These are phyloP conservation scores for Limonium bicolor DNA, from an alignment of 148 eudicot genomes.

Conservation along the genomic window DNA sequence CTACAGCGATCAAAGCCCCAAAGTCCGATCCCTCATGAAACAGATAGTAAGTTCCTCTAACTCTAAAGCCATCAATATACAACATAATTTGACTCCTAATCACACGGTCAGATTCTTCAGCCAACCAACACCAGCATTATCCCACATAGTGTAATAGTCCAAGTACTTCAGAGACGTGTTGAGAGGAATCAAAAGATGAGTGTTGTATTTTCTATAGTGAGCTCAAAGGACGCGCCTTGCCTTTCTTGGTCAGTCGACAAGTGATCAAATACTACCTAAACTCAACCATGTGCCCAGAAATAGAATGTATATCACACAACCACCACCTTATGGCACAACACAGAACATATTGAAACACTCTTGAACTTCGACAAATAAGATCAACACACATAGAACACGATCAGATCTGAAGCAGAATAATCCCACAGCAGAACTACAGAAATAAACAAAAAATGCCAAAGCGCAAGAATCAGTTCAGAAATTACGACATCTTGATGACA, in stretches of 20 bases:
- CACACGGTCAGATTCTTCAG: background rate
- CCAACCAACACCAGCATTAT: background rate
- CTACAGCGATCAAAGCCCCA: no score
- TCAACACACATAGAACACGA: background rate
- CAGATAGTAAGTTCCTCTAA: no score
- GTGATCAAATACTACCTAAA: no score
- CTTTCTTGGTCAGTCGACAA: no score
- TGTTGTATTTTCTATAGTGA: no score
- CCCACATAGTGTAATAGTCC: no score
- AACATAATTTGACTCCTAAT: background rate
- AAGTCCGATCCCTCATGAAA: no score
- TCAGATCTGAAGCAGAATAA: background rate
- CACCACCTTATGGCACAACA: background rate
- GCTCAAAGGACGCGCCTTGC: no score
- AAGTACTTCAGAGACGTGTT: no score
- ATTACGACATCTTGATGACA: constrained; percentile 14
- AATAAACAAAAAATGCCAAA: background rate
- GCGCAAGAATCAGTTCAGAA: background rate
- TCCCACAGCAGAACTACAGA: background rate
- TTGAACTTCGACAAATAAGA: background rate
- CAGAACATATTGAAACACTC: background rate
- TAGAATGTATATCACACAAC: background rate
- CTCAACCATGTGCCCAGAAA: no score
- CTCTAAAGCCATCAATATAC: no score
- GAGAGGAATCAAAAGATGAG: no score